phyloP scores from a whole-genome alignment of 768 basidiomycete species.

The Boletales sp. region DNA sequence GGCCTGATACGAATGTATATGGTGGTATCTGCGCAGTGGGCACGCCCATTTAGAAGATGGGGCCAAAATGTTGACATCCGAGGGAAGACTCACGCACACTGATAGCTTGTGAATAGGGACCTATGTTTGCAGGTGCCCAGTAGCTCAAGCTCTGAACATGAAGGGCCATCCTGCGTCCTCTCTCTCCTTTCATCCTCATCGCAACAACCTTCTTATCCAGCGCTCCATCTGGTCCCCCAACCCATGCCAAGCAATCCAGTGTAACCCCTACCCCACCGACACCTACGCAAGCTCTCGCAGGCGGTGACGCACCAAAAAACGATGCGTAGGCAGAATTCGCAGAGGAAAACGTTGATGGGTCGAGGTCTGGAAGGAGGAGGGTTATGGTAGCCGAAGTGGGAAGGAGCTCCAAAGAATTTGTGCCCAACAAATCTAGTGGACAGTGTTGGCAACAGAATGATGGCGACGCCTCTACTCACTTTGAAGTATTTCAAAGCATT shows the following conservation, averaged over 20 bases:
- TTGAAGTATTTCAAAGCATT: conserved; percentile 63
- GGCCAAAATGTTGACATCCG: background rate
- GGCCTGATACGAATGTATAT: conserved; percentile 87
- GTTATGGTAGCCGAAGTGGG: conserved; percentile 59
- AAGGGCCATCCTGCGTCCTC: conserved; percentile 55
- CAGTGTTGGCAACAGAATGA: background rate
- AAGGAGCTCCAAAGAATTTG: conserved; percentile 30
- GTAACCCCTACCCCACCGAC: conserved; percentile 59
- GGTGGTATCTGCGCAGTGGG: conserved; percentile 54
- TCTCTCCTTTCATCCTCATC: conserved; percentile 25
- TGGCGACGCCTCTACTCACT: conserved; percentile 39
- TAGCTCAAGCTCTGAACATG: conserved; percentile 97
- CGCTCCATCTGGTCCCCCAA: conserved; percentile 9
- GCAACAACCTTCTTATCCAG: conserved; percentile 9
- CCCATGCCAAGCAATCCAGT: conserved; percentile 82
- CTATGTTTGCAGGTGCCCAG: conserved; percentile 99
- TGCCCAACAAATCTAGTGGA: conserved; percentile 47
- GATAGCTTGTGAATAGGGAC: conserved; percentile 95
- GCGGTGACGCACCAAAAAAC: conserved; percentile 89
- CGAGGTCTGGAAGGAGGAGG: conserved; percentile 78
- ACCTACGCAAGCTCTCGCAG: conserved; percentile 91
- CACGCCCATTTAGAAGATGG: background rate
- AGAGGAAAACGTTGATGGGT: conserved; percentile 53
- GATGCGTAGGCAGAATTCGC: conserved; percentile 78
- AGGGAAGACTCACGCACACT: conserved; percentile 45